phyloP scores from a whole-genome alignment of 108 stramenopile species.

The Hondaea fermentalgiana region DNA sequence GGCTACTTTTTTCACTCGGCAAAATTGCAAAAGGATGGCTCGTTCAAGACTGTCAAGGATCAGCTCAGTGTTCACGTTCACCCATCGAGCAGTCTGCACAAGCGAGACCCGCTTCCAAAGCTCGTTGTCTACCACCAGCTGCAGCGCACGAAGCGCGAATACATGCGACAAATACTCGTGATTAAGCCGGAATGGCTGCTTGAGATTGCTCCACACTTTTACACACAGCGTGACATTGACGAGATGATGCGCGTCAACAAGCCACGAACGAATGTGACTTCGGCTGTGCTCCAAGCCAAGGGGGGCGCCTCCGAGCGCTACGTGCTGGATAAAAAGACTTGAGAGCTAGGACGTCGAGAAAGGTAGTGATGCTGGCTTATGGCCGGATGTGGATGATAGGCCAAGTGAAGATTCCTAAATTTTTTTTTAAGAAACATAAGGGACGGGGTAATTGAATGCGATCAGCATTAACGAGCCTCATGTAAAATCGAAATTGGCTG shows the following conservation, averaged over 20 bases:
- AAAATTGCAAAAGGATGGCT: slow-evolving; percentile 71
- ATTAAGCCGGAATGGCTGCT: slow-evolving; percentile 88
- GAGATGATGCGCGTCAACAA: not conserved
- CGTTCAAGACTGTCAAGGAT: slow-evolving; percentile 93
- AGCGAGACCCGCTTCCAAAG: slow-evolving; percentile 76
- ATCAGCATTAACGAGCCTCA: too few species aligned
- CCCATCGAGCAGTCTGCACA: slow-evolving; percentile 81
- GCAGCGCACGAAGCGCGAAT: slow-evolving; percentile 94
- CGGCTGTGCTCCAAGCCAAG: not conserved
- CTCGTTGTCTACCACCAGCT: slow-evolving; percentile 93
- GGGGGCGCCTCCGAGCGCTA: not conserved
- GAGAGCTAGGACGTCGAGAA: not conserved
- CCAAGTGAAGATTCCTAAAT: too few species aligned
- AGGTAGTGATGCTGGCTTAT: not conserved
- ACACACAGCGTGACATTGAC: slow-evolving; percentile 74
- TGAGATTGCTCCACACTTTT: slow-evolving; percentile 96
- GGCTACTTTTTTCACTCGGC: slow-evolving; percentile 98
- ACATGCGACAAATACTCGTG: slow-evolving; percentile 88
- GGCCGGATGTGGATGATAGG: not conserved
- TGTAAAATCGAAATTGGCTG: too few species aligned
- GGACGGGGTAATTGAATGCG: too few species aligned
- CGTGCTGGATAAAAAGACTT: not conserved
- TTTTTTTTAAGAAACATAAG: too few species aligned
- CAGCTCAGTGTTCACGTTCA: slow-evolving; percentile 88
- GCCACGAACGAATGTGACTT: not conserved